Percentiles rank a stretch among this genome's conserved stretches.
Evolutionary conservation across 495 filamentous ascomycete genomes (phyloP).

Genomic region (Astrothelium subdiscretum): DNA sequence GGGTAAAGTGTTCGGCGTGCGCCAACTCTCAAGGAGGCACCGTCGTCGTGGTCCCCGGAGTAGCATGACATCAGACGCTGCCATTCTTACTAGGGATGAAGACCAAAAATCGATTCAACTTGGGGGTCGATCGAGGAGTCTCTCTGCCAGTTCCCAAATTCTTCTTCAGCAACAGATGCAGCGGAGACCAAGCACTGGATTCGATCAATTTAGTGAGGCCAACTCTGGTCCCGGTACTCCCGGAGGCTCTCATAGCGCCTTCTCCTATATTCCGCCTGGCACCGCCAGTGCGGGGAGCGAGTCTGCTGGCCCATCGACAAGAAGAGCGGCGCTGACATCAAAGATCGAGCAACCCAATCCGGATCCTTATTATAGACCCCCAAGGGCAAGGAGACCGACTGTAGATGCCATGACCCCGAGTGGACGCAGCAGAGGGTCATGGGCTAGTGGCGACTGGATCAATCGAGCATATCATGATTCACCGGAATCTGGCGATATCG

Average conservation of each 20-base stretch:
- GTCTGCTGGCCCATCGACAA: conserved; percentile 19
- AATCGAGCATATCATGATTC: conserved; percentile 37
- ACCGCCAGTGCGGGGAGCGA: conserved; percentile 41
- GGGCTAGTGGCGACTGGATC: conserved; percentile 40
- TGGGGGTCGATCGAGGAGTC: conserved; percentile 58
- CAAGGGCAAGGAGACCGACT: conserved; percentile 52
- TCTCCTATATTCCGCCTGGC: conserved; percentile 39
- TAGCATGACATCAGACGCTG: conserved; percentile 68
- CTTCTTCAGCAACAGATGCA: conserved; percentile 46
- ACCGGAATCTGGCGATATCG: conserved; percentile 14
- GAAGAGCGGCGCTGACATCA: conserved; percentile 17
- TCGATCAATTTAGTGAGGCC: conserved; percentile 23
- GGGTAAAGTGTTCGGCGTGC: conserved; percentile 78
- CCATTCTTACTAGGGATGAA: conserved; percentile 58
- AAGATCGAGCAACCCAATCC: conserved; percentile 13
- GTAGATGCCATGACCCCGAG: conserved; percentile 36
- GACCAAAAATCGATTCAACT: conserved; percentile 56
- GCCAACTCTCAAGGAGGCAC: conserved; percentile 68
- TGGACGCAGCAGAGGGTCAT: conserved; percentile 36
- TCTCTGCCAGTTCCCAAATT: conserved; percentile 72
- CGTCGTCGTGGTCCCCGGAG: conserved; percentile 49
- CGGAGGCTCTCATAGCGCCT: background rate
- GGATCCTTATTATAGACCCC: conserved; percentile 67
- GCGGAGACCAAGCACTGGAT: conserved; percentile 17
- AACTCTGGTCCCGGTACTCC: background rate